Evolutionary conservation across 73 alveolate species (phyloP).

Genomic region (Tetrahymena thermophila): DNA sequence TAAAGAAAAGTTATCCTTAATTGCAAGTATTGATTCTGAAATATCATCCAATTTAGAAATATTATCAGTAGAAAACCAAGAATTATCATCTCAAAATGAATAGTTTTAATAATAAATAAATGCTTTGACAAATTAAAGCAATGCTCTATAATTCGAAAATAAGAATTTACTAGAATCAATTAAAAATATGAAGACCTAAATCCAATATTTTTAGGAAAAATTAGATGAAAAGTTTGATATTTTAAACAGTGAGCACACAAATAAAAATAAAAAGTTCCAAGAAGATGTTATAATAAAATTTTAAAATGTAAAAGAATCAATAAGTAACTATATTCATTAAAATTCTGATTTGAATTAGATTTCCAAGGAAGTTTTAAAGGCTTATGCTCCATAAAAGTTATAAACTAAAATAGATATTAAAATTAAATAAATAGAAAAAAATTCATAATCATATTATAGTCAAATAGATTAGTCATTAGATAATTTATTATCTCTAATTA

Average conservation of each 20-base stretch:
- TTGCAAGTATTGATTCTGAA: not conserved
- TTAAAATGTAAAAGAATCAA: not conserved
- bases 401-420: not conserved
- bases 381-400: not conserved
- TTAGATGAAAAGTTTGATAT: not conserved
- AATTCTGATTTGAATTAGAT: not conserved
- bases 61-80: not conserved
- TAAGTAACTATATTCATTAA: not conserved
- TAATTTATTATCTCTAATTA: not conserved
- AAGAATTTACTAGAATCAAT: not conserved
- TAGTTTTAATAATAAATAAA: not conserved
- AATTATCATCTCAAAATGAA: not conserved
- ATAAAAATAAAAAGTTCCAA: not conserved
- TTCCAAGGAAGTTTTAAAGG: not conserved
- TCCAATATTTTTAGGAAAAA: not conserved
- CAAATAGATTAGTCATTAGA: not conserved
- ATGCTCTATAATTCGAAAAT: not conserved
- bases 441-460: not conserved
- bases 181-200: not conserved
- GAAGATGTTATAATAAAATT: not conserved
- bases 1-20: not conserved
- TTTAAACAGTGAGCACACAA: not conserved
- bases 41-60: not conserved
- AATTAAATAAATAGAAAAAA: not conserved
- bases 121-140: not conserved